Percentiles rank a stretch among this genome's conserved stretches.
Conservation (phyloP, 2,329 filamentous ascomycete genomes). For the Triangularia verruculosa region DNA sequence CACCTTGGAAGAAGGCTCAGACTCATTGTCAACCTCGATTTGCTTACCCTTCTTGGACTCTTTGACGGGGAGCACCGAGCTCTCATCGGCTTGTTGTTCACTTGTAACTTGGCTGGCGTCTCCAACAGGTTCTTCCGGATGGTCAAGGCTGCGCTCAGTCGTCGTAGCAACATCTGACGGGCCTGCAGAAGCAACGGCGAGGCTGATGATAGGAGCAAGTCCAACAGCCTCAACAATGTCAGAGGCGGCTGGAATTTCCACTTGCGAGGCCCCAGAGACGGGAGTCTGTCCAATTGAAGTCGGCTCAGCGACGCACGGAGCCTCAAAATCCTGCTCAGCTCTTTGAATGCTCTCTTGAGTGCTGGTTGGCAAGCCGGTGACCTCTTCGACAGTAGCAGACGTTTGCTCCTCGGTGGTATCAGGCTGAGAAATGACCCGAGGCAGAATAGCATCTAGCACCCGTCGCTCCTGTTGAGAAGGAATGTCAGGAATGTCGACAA, state of each 20-base stretch:
- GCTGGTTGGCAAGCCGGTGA: background rate
- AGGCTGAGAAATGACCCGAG: background rate
- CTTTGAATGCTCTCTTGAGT: background rate
- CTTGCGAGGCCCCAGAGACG: background rate
- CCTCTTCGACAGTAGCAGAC: background rate
- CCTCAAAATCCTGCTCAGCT: background rate
- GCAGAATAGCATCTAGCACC: background rate
- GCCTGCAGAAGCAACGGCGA: background rate
- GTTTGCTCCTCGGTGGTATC: background rate
- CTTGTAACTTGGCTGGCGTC: background rate
- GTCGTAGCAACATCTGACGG: background rate
- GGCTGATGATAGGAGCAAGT: background rate
- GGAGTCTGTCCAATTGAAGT: background rate
- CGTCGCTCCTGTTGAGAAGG: background rate
- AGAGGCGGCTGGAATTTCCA: background rate
- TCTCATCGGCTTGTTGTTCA: slow-evolving; percentile 2
- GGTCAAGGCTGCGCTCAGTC: background rate
- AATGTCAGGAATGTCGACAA: background rate
- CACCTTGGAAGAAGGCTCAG: background rate
- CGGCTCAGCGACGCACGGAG: background rate
- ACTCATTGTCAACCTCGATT: slow-evolving; percentile 10
- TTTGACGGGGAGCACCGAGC: slow-evolving; percentile 7
- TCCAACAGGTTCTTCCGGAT: background rate
- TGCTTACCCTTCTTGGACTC: slow-evolving; percentile 24
- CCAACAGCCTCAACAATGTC: background rate